phyloP scores from a whole-genome alignment of 352 stramenopile genomes.

The Hyphochytrium catenoides region DNA sequence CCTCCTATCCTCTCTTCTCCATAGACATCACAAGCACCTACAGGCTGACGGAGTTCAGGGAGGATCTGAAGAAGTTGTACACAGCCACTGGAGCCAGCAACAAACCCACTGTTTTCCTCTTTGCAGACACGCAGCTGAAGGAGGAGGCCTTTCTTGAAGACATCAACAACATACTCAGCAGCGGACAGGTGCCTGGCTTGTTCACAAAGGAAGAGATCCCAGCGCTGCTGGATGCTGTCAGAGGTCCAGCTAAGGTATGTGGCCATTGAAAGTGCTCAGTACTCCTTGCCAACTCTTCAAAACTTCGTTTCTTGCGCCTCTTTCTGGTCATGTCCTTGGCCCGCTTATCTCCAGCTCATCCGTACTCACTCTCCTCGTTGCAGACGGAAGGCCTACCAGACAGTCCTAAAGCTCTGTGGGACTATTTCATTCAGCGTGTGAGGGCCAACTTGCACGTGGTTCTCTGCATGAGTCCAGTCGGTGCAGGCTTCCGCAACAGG shows the following conservation, averaged over 20 bases:
- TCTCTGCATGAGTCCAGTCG: constrained; percentile 61
- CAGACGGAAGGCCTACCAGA: constrained; percentile 13
- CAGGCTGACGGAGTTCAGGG: constrained; percentile 46
- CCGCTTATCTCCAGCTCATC: constrained; percentile 1
- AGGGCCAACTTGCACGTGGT: constrained; percentile 65
- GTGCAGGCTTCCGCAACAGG: constrained; percentile 42
- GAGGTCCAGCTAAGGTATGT: constrained; percentile 15
- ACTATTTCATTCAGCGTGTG: constrained; percentile 45
- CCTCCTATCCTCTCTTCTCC: constrained; percentile 34
- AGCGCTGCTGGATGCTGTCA: constrained; percentile 33
- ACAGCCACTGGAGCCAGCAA: constrained; percentile 16
- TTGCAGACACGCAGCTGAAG: constrained; percentile 55
- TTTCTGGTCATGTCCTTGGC: constrained; percentile 3
- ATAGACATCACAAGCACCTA: constrained; percentile 67
- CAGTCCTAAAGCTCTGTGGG: constrained; percentile 36
- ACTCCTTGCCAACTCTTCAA: neutral
- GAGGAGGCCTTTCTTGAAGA: constrained; percentile 60
- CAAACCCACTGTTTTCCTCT: constrained; percentile 32
- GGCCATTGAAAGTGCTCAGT: constrained; percentile 7
- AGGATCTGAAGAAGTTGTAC: constrained; percentile 48
- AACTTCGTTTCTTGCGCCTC: neutral
- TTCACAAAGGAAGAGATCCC: constrained; percentile 59
- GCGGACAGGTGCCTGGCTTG: constrained; percentile 53
- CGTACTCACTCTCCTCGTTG: neutral
- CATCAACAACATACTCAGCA: constrained; percentile 63